A percentile compares a stretch with the other conserved stretches of the same genome.
phyloP scores from a whole-genome alignment of 2,329 filamentous ascomycete genomes.

The Alternaria novae-zelandiae region DNA sequence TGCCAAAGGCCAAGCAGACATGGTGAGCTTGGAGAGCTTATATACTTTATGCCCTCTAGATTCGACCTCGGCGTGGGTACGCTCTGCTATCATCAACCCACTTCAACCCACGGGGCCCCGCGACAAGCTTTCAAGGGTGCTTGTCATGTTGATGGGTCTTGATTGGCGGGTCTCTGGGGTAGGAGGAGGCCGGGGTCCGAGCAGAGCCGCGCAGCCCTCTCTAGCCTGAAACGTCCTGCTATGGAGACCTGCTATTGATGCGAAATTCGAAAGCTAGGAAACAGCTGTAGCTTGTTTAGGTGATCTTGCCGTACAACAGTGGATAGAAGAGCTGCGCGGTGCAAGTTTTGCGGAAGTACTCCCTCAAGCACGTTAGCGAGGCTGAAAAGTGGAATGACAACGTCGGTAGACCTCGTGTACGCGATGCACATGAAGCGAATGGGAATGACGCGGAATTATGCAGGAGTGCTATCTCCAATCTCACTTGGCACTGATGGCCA shows the following conservation, averaged over 20 bases:
- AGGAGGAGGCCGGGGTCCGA: neutral
- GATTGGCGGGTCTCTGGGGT: constrained; percentile 16
- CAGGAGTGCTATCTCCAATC: neutral
- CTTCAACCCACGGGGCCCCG: constrained; percentile 26
- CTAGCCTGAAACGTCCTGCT: neutral
- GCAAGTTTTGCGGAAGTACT: neutral
- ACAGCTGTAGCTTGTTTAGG: neutral
- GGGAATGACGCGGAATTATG: neutral
- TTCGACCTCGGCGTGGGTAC: constrained; percentile 10
- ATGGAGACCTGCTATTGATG: constrained; percentile 15
- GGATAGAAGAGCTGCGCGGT: neutral
- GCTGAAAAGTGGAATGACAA: neutral
- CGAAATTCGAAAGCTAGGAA: neutral
- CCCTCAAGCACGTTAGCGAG: neutral
- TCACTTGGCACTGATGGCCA: neutral
- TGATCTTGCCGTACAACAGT: neutral
- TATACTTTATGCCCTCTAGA: constrained; percentile 2
- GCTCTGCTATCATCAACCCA: neutral
- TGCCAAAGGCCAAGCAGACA: constrained; percentile 6
- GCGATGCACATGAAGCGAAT: neutral
- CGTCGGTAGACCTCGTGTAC: neutral
- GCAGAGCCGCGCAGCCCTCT: neutral
- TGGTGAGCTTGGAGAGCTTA: constrained; percentile 9
- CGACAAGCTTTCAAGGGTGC: constrained; percentile 20
- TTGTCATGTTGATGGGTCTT: constrained; percentile 12